Percentiles rank a stretch among this genome's conserved stretches.
phyloP scores from a whole-genome alignment of 2,329 filamentous ascomycete species.

The Dactylonectria estremocensis region DNA sequence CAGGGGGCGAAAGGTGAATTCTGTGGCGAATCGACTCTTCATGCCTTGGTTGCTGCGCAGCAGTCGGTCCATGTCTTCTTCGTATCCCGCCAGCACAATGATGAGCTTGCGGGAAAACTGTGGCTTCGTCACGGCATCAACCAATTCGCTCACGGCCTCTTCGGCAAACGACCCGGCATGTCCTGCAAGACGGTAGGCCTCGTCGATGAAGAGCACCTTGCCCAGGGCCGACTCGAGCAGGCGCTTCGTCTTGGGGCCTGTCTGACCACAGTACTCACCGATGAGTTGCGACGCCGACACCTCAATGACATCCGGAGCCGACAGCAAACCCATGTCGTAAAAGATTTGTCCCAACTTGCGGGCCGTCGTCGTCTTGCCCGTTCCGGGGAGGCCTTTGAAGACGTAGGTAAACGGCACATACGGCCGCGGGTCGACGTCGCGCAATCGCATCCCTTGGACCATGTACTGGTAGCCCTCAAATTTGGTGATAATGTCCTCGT shows the following conservation, averaged over 20 bases:
- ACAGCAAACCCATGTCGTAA: constrained; percentile 80
- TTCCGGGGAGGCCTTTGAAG: constrained; percentile 76
- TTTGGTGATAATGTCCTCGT: constrained; percentile 68
- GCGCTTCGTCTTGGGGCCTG: constrained; percentile 74
- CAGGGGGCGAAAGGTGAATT: constrained; percentile 69
- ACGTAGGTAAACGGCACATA: constrained; percentile 77
- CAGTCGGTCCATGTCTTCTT: constrained; percentile 74
- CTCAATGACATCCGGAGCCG: constrained; percentile 73
- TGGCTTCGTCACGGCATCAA: constrained; percentile 67
- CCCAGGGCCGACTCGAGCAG: constrained; percentile 75
- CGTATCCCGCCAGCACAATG: constrained; percentile 78
- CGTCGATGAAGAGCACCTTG: constrained; percentile 79
- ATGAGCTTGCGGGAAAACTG: constrained; percentile 72
- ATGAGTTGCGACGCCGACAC: constrained; percentile 78
- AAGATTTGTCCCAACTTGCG: constrained; percentile 80
- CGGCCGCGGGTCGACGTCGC: constrained; percentile 66
- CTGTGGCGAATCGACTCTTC: constrained; percentile 74
- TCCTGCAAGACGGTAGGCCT: constrained; percentile 73
- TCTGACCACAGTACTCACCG: constrained; percentile 78
- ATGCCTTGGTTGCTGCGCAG: constrained; percentile 74
- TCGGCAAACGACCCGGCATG: constrained; percentile 70
- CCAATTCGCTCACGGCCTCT: constrained; percentile 67
- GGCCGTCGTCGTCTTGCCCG: constrained; percentile 81
- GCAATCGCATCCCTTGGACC: constrained; percentile 64
- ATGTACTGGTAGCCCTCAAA: constrained; percentile 71